Base-by-base conservation (phyloP, 2,329 filamentous ascomycete species). In the Cladosporium sp. region DNA sequence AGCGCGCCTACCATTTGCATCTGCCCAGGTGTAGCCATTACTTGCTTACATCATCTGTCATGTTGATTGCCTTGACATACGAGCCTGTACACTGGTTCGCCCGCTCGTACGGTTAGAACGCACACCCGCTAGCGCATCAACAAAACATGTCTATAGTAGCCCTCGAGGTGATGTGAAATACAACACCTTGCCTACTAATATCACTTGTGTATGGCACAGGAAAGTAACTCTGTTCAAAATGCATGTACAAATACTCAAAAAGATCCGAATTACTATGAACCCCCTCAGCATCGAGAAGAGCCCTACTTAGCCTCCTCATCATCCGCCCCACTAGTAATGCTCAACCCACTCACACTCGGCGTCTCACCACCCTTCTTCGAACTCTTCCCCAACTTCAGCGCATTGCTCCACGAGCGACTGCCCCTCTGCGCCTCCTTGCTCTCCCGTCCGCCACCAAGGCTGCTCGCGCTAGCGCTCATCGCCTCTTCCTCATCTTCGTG, bases 271-370 rank as follows among this genome's bases (percentile, higher is more conserved):
- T 36, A 36, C 34, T 4, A 36, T 36, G 34, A 14, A 14, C 15
- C 14, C 34, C 34, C 3, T 14, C 34, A 14, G 10, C 12, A 30
- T 30, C 28, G 14, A 36, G 34, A 36, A 36, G 34, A 32, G 7
- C 15, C 18, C 60, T 59, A 36, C 38, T 15, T 65, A 14, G 10
- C 54, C 30, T 65, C 63, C 41, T 65, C 63, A 41, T 59, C 63
- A 58, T 78, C 77, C 2, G 74, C 74, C 68, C 78, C 78, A 66
- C 78, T 79, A n/a, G 78, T 73, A 69, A 80, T 72, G 67, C 81
- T 83, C 67, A 74, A 64, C 69, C 80, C 80, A 71, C 81, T 80
- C 63, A 82, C 69, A 69, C 80, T 82, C 3, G 80, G 80, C 66
- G 81, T 80, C 75, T 82, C 81, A 55, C 61, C 64, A 7, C 71